These are phyloP conservation scores for Eucalyptus coolabah DNA, from an alignment of 345 rosid species.

Conservation along the genomic window DNA sequence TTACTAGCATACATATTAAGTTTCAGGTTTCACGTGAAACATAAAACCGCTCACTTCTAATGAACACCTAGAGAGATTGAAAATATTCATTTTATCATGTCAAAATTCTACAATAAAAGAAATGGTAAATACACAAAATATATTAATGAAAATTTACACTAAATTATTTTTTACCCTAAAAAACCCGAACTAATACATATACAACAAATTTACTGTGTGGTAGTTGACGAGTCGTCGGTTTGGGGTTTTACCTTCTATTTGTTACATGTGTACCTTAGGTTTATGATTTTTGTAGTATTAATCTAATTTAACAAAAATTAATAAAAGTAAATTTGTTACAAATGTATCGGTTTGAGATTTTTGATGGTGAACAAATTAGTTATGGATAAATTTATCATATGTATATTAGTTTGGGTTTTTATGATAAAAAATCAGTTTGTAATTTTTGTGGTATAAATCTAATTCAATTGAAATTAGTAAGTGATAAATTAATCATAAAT, in stretches of 20 bases:
- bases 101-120: not conserved
- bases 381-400: too few relatives aligned
- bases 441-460: too few relatives aligned
- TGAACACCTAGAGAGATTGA: not conserved
- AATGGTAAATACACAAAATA: accelerated
- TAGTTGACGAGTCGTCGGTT: accelerated
- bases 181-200: accelerated
- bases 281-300: accelerated
- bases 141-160: too few relatives aligned
- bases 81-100: not conserved
- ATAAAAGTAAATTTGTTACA: accelerated
- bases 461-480: too few relatives aligned
- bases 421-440: too few relatives aligned
- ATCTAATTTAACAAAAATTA: too few relatives aligned
- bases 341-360: accelerated
- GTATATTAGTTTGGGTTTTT: accelerated
- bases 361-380: accelerated
- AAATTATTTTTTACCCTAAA: too few relatives aligned
- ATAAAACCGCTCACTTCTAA: too few relatives aligned
- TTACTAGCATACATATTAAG: too few relatives aligned
- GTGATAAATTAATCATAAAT: too few relatives aligned
- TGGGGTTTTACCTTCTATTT: accelerated
- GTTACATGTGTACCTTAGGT: accelerated
- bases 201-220: too few relatives aligned
- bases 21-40: accelerated